Evolutionary conservation across 441 rosid genomes (phyloP).

Genomic region (Isatis lusitanica): DNA sequence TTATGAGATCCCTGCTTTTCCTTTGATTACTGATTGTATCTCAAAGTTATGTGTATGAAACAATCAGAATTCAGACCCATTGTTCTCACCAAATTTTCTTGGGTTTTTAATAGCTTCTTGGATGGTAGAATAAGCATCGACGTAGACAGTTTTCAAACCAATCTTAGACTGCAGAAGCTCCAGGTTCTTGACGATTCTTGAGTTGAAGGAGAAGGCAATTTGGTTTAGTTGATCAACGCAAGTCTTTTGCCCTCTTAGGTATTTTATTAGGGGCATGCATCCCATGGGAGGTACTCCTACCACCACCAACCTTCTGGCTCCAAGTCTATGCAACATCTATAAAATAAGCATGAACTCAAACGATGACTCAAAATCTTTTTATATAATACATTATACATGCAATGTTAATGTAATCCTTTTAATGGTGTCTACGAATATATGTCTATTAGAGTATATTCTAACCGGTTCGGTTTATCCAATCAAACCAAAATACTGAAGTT

Average conservation of each 20-base stretch:
- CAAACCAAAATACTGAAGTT: neutral
- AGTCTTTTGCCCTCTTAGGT: conserved; percentile 41
- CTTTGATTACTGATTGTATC: neutral
- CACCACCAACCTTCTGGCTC: conserved; percentile 57
- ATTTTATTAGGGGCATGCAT: conserved; percentile 76
- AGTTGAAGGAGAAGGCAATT: conserved; percentile 50
- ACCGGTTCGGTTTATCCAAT: neutral
- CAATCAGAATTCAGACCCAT: neutral
- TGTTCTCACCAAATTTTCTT: conserved; percentile 46
- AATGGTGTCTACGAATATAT: neutral
- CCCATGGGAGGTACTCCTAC: conserved; percentile 90
- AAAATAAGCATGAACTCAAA: conserved; percentile 16
- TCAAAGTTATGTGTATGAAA: neutral
- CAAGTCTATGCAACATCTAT: conserved; percentile 60
- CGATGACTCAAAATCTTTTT: neutral
- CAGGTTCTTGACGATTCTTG: conserved; percentile 47
- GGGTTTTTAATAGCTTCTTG: conserved; percentile 50
- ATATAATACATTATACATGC: neutral
- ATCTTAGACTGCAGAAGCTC: conserved; percentile 28
- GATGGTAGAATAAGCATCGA: conserved; percentile 50
- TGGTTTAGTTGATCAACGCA: conserved; percentile 58
- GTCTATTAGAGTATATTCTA: neutral
- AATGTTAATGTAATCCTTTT: neutral
- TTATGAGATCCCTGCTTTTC: neutral
- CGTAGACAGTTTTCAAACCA: conserved; percentile 53